These are phyloP conservation scores for Cyclanthera cordifolia DNA, from an alignment of 306 rosid genomes.

Conservation along the genomic window DNA sequence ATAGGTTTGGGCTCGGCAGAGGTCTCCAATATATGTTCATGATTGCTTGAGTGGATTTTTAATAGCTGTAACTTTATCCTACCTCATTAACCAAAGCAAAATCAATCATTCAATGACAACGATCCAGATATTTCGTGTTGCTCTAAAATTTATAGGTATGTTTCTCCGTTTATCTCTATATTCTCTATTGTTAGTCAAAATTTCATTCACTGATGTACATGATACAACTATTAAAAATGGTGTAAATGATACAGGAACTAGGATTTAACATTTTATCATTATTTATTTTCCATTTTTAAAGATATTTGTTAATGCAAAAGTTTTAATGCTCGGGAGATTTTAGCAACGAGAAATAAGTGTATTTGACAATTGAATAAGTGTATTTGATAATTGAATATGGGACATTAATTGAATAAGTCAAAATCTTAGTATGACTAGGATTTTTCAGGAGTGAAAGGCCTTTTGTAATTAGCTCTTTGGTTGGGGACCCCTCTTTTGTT, in stretches of 20 bases:
- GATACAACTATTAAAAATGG: neutral
- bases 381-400: neutral
- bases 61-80: slow-evolving; percentile 55
- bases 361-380: neutral
- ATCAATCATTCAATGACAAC: slow-evolving; percentile 54
- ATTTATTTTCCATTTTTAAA: neutral
- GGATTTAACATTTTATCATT: neutral
- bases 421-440: neutral
- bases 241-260: neutral
- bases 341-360: neutral
- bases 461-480: too few relatives aligned
- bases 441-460: too few relatives aligned
- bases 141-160: slow-evolving; percentile 59
- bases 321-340: neutral
- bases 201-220: neutral
- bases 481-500: too few relatives aligned
- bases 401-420: too few relatives aligned
- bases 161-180: neutral
- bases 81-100: slow-evolving; percentile 42
- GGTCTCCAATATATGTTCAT: slow-evolving; percentile 47
- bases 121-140: slow-evolving; percentile 54
- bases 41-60: slow-evolving; percentile 79
- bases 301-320: neutral
- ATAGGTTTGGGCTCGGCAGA: slow-evolving; percentile 84
- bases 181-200: slow-evolving; percentile 6